phyloP scores from a whole-genome alignment of 768 basidiomycete species.

The Boletellus ananas region DNA sequence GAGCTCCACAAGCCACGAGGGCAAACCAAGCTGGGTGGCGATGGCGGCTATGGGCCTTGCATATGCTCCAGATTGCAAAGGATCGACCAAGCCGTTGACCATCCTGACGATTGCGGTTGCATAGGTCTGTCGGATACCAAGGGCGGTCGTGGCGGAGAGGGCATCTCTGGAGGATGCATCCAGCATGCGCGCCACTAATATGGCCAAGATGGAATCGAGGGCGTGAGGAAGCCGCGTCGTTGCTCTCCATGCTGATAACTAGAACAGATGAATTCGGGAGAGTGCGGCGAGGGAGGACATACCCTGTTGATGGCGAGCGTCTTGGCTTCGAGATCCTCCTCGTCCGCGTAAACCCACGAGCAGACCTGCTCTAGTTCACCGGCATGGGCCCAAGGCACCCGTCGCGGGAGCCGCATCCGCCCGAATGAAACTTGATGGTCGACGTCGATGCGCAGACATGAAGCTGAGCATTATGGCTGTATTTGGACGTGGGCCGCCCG shows the following conservation, averaged over 20 bases:
- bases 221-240: slow-evolving; percentile 76
- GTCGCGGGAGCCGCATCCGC: slow-evolving; percentile 68
- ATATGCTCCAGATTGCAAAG: slow-evolving; percentile 83
- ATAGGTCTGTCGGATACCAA: slow-evolving; percentile 71
- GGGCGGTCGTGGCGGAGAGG: slow-evolving; percentile 29
- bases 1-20: slow-evolving; percentile 86
- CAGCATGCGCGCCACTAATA: slow-evolving; percentile 57
- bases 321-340: slow-evolving; percentile 55
- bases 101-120: slow-evolving; percentile 80
- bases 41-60: slow-evolving; percentile 90
- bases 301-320: slow-evolving; percentile 62
- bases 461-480: background rate
- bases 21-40: slow-evolving; percentile 80
- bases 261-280: slow-evolving; percentile 11
- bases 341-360: slow-evolving; percentile 69
- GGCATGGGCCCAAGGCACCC: slow-evolving; percentile 73
- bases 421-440: background rate
- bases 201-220: slow-evolving; percentile 64
- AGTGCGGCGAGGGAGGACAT: slow-evolving; percentile 22
- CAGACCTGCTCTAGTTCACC: slow-evolving; percentile 73
- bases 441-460: background rate
- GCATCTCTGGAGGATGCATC: slow-evolving; percentile 37
- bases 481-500: background rate
- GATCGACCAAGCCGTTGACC: slow-evolving; percentile 94
- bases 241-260: slow-evolving; percentile 82